Evolutionary conservation across 1,284 basidiomycete species (phyloP), one percentile per base, ranked within the genome.

Genomic region (Ustilago lituana): DNA sequence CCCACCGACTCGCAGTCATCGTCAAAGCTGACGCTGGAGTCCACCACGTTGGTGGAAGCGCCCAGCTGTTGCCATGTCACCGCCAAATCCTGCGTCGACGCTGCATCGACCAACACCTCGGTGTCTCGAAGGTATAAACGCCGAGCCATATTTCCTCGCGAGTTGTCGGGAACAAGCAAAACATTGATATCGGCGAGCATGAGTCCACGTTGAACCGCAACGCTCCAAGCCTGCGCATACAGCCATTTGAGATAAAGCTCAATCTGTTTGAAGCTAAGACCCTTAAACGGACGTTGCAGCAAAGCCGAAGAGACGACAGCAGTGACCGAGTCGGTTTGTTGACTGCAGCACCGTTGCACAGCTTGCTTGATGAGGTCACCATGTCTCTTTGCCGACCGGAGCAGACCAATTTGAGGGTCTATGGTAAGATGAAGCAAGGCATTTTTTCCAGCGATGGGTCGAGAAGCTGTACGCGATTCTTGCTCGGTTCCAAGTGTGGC

Each of bases 171-270:
- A 8, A 73, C 56, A 2, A 77, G 57, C 17, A 79, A 59, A 24
- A 81, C 68, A 22, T 64, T 60, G 23, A 82, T 65, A 40, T 81
- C 70, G 24, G 58, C 47, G n/a, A 72, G 44, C 48, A 77, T 59
- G 15, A 55, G 24, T 20, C 69, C 59, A 12, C 55, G 54, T 31
- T 61, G 35, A 19, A 74, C 54, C 5, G 79, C 80, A 10, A 65
- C 61, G 24, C 44, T 66, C 79, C 78, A 81, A 2, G 74, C 77
- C 40, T 66, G 50, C 5, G 76, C 72, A 39, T 82, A 82, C 7
- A 66, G 50, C 53, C 67, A 68, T 43, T 78, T 74, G 31, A 81
- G 71, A 36, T 78, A 74, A 6, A 46, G 45, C 51, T 81, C 77
- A 40, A 77, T 53, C 35, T 68, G 52, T 22, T 68, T 61, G 38